Evolutionary conservation across 2,329 filamentous ascomycete species (phyloP).

Genomic region (Metarhizium robertsii): DNA sequence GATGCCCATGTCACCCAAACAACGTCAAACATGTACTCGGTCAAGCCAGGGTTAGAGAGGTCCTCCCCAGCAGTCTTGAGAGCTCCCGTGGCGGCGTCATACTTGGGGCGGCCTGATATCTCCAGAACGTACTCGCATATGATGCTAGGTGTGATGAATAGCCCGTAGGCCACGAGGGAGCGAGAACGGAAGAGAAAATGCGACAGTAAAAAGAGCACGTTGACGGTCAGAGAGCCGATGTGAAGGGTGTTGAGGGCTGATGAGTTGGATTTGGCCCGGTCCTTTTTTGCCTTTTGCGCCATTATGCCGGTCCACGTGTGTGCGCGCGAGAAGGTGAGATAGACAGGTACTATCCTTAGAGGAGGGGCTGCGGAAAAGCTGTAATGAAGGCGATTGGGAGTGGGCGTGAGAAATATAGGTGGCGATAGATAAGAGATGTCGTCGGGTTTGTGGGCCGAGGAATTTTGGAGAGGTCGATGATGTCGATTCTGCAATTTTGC

Average conservation of each 20-base stretch:
- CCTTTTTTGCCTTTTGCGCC: slow-evolving; percentile 56
- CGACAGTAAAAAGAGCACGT: slow-evolving; percentile 64
- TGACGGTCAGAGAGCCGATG: slow-evolving; percentile 61
- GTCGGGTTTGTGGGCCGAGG: too few species aligned
- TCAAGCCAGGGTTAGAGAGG: slow-evolving; percentile 76
- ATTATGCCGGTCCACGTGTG: slow-evolving; percentile 22
- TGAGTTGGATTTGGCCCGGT: slow-evolving; percentile 67
- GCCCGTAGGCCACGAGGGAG: slow-evolving; percentile 56
- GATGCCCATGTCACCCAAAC: slow-evolving; percentile 89
- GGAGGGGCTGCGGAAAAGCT: not conserved
- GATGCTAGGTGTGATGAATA: slow-evolving; percentile 66
- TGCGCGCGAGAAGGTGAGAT: not conserved
- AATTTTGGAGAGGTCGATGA: too few species aligned
- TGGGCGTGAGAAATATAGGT: too few species aligned
- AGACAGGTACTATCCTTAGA: not conserved
- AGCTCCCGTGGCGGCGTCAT: slow-evolving; percentile 52
- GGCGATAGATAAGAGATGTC: too few species aligned
- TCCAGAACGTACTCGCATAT: slow-evolving; percentile 82
- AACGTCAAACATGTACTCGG: slow-evolving; percentile 97
- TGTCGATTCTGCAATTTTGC: not conserved
- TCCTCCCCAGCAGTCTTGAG: slow-evolving; percentile 77
- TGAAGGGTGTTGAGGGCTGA: slow-evolving; percentile 74
- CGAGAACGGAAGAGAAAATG: slow-evolving; percentile 58
- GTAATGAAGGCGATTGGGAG: too few species aligned
- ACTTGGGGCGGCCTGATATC: slow-evolving; percentile 68